Conservation (phyloP, 2,329 filamentous ascomycete species). For the Clarireedia homoeocarpa region DNA sequence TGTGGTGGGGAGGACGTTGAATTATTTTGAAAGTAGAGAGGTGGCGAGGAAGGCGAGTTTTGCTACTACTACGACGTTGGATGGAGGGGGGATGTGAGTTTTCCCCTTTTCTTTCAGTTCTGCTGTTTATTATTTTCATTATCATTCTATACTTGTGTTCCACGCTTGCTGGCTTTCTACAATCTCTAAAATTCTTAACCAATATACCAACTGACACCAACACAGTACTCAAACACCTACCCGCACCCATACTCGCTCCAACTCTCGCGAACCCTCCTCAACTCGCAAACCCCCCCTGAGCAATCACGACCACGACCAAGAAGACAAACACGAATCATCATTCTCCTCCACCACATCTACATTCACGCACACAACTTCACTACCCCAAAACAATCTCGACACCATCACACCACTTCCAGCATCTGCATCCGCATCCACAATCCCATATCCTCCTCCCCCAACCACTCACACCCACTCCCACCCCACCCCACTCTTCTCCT, state of each 20-base stretch:
- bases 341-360: neutral
- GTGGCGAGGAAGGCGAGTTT: conserved; percentile 11
- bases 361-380: too few species aligned
- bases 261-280: neutral
- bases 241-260: neutral
- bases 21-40: conserved; percentile 18
- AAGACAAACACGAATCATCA: neutral
- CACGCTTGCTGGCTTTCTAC: neutral
- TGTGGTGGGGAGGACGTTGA: conserved; percentile 19
- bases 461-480: neutral
- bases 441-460: neutral
- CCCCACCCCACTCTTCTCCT: neutral
- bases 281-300: neutral
- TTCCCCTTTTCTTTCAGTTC: neutral
- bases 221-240: too few species aligned
- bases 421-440: neutral
- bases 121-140: neutral
- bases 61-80: neutral
- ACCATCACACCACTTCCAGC: neutral
- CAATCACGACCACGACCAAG: neutral
- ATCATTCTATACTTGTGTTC: neutral
- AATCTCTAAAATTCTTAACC: too few species aligned
- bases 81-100: conserved; percentile 3
- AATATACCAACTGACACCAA: too few species aligned
- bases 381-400: neutral